These are phyloP conservation scores for Pittosporum tobira DNA, from an alignment of 129 eudicot genomes.

Conservation along the genomic window DNA sequence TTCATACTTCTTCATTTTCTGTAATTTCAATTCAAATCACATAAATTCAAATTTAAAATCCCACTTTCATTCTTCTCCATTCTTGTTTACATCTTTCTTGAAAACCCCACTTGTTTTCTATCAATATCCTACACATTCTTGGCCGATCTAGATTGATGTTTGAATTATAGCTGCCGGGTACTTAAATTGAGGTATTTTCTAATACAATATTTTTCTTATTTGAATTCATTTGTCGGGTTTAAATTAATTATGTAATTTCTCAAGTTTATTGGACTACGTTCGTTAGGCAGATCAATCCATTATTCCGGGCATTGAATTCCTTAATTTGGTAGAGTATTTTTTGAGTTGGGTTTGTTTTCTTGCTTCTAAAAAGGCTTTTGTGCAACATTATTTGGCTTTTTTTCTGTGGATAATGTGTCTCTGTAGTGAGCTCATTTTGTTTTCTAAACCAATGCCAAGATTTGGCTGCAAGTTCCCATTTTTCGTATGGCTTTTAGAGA, in stretches of 20 bases:
- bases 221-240: background rate
- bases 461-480: background rate
- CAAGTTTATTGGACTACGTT: conserved; percentile 4
- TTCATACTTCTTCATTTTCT: background rate
- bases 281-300: background rate
- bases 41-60: background rate
- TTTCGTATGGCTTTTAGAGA: background rate
- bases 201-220: background rate
- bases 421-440: background rate
- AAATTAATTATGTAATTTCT: background rate
- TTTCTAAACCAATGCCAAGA: background rate
- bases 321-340: background rate
- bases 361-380: background rate
- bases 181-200: conserved; percentile 15
- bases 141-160: conserved; percentile 19
- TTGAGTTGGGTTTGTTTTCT: background rate
- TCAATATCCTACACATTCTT: conserved; percentile 5
- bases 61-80: too few species aligned
- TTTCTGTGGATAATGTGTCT: background rate
- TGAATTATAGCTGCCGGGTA: conserved; percentile 4
- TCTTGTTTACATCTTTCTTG: background rate
- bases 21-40: conserved; percentile 7
- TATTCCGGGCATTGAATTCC: background rate
- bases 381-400: background rate
- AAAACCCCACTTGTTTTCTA: background rate